Evolutionary conservation across 192 early-diverging fungal species (phyloP).

Genomic region (Linnemannia elongata): DNA sequence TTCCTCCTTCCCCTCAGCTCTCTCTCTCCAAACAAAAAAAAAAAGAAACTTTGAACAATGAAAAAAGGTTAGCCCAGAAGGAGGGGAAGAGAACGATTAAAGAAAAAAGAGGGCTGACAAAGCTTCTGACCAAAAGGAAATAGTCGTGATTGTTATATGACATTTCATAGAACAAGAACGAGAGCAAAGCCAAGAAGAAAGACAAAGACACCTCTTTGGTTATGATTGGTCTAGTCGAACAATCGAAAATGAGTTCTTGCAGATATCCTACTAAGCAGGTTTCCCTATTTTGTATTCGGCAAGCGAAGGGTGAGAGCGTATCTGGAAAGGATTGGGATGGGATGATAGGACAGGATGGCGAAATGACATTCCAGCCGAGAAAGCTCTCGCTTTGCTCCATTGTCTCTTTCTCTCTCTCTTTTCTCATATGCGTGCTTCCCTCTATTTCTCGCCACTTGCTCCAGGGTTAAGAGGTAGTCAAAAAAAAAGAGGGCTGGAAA

Average conservation of each 20-base stretch:
- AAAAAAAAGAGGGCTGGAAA: not conserved
- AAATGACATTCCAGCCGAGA: constrained; percentile 9
- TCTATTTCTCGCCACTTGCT: not conserved
- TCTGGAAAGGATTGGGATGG: not conserved
- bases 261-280: constrained; percentile 1
- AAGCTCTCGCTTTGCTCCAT: not conserved
- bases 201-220: not conserved
- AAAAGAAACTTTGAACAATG: too few species aligned
- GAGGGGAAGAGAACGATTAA: not conserved
- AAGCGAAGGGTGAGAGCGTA: not conserved
- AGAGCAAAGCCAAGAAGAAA: not conserved
- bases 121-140: not conserved
- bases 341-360: not conserved
- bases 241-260: not conserved
- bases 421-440: not conserved
- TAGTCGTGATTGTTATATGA: not conserved
- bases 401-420: not conserved
- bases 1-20: too few species aligned
- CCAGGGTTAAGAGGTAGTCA: too few species aligned
- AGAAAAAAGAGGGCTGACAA: not conserved
- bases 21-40: too few species aligned
- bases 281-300: not conserved
- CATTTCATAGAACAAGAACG: not conserved
- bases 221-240: not conserved
- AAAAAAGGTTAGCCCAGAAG: not conserved